Base-by-base conservation (phyloP, 768 basidiomycete species). In the Naganishia vaughanmartiniae region DNA sequence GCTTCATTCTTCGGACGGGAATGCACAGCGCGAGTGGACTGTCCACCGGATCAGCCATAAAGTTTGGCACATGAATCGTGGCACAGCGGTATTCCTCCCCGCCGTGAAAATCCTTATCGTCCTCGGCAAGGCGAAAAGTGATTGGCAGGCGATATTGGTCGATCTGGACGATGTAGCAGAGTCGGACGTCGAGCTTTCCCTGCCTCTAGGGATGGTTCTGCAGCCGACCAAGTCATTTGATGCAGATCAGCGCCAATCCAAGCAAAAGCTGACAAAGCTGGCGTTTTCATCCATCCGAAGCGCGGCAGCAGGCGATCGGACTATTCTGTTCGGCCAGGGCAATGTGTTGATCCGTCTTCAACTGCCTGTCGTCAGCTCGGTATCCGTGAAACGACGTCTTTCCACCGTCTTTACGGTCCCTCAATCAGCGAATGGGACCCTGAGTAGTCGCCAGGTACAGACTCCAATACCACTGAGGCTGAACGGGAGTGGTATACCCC, bases 401-500 rank as follows among this genome's bases (percentile, higher is more conserved):
- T 63, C 60, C 15, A 45, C 60, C 39, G 36, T 63, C 11, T 45
- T 45, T 15, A 63, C 39, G 10, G 60, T 63, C 24, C 60, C 60
- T n/a, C 60, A 36, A 28, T 63, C 60, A 17, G 60, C 60, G 14
- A 63, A 42, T 30, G 60, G 39, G 24, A 63, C 36, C 12, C 39
- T 63, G 34, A 45, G 39, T 30, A 63, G 26, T 45, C 60, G 60
- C 24, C 42, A 46, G 4, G 36, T 34, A 15, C 60, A 42, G 4
- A 45, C 39, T 2, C 60, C 60, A 10, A 63, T 63, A 42, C 60
- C 60, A 21, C 42, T 63, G 24, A 63, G 42, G 24, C 19, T 63
- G 60, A 63, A 63, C 60, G 60, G 60, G 21, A 46, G n/a, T 26
- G 28, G 60, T 42, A 63, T 63, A 63, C 36, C 60, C 14, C 24